Base-by-base conservation (phyloP, 108 stramenopile genomes). In the Bacterosira constricta region DNA sequence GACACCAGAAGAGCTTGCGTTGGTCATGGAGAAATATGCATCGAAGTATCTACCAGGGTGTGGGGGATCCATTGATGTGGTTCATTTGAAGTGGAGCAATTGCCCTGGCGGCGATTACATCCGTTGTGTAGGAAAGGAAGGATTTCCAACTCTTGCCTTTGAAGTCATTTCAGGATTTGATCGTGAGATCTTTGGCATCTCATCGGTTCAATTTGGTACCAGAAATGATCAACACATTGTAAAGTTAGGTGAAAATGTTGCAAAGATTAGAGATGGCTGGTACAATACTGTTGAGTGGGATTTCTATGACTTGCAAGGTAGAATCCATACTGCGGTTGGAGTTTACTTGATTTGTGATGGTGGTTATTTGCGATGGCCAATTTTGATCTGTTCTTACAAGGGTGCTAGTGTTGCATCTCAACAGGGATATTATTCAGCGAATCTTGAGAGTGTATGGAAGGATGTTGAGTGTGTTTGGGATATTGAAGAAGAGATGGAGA, bases 381-480 rank as follows among this genome's bases (percentile, higher is more conserved):
- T 37, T 11, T 32, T 69, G 8, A 71, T 85, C 21, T 75, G 69
- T 45, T 25, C 47, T 0, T 30, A 49, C 0, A 21, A 15, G 8
- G 31, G 9, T 13, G 37, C 64, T 31, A 15, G 53, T 17, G 44
- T 26, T 38, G 29, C 60, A 20, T 58, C 18, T 26, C 6, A 15
- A 3, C 21, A 47, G 46, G 46, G 46, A 5, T 71, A 49, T 25
- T 69, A 57, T 21, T 60, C 34, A 10, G n/a, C 56, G 1, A 51
- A 66, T 39, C 17, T 83, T 12, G 82, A 86, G 54, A 77, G 79
- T 21, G 31, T 86, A 12, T 41, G 85, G 20, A 86, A 86, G 41
- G 82, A 86, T 80, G 82, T 75, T 2, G 85, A 86, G 45, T 83
- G 85, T 55, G 58, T 79, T 84, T 60, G 78, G 78, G 6, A 83